These are phyloP conservation scores for Hippophae rhamnoides DNA, from an alignment of 306 rosid genomes.

Conservation along the genomic window DNA sequence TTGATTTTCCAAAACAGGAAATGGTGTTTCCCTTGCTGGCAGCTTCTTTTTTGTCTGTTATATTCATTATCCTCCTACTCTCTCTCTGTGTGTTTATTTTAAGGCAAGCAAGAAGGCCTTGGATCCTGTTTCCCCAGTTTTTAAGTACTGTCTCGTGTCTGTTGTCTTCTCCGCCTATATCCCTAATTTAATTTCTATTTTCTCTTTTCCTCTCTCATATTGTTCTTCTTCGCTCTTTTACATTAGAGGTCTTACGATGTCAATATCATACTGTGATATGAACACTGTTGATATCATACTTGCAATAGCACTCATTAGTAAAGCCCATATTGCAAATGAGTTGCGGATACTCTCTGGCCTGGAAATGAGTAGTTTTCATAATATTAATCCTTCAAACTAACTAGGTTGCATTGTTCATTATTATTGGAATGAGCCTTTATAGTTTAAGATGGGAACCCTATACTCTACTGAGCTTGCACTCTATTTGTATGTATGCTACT, in stretches of 20 bases:
- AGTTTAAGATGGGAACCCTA: not conserved
- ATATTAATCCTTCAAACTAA: not conserved
- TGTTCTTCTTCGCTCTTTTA: no score
- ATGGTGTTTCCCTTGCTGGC: not conserved
- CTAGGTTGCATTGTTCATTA: constrained; percentile 1
- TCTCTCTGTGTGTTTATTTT: not conserved
- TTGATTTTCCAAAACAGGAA: no score
- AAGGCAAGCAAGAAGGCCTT: constrained; percentile 73
- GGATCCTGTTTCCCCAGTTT: constrained; percentile 83
- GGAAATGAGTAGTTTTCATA: not conserved
- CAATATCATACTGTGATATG: no score
- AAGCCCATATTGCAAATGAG: not conserved
- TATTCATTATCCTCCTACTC: not conserved
- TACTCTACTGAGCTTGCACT: not conserved
- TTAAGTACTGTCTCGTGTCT: constrained; percentile 72
- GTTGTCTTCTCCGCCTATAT: constrained; percentile 8
- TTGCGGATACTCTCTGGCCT: not conserved
- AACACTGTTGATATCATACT: not conserved
- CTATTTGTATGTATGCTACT: no score
- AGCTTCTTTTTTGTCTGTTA: not conserved
- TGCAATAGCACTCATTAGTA: not conserved
- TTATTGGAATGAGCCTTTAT: not conserved
- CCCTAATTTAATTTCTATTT: no score
- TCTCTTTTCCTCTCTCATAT: no score
- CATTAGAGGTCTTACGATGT: no score